Conservation (phyloP, 2,329 filamentous ascomycete species). For the Acephala macrosclerotiorum region DNA sequence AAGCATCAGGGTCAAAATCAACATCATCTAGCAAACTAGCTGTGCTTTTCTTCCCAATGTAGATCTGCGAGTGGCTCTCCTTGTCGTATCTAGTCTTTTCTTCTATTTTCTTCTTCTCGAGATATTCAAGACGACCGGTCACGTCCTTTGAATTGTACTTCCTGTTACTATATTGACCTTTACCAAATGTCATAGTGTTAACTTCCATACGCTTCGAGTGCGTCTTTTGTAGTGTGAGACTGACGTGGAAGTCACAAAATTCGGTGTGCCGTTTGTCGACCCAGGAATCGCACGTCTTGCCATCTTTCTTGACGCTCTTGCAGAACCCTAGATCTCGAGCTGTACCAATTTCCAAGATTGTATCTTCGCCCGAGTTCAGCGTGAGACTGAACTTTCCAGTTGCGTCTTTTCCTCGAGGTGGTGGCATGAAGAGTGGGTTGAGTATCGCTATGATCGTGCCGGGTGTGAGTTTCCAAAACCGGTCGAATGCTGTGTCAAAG, state of each 20-base stretch:
- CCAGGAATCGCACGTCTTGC: slow-evolving; percentile 82
- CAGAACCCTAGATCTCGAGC: slow-evolving; percentile 90
- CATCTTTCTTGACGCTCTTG: slow-evolving; percentile 84
- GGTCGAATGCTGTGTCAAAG: slow-evolving; percentile 88
- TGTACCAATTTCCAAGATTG: slow-evolving; percentile 85
- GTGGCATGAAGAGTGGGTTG: slow-evolving; percentile 91
- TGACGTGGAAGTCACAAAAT: slow-evolving; percentile 92
- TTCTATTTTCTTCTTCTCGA: slow-evolving; percentile 38
- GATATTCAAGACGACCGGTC: slow-evolving; percentile 35
- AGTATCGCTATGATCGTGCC: slow-evolving; percentile 93
- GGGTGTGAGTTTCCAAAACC: slow-evolving; percentile 91
- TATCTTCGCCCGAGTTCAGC: slow-evolving; percentile 86
- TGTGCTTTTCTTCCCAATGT: slow-evolving; percentile 58
- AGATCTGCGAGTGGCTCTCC: slow-evolving; percentile 64
- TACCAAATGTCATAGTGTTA: slow-evolving; percentile 68
- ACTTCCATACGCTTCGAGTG: slow-evolving; percentile 76
- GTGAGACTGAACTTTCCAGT: slow-evolving; percentile 87
- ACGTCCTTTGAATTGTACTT: slow-evolving; percentile 36
- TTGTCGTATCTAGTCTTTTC: slow-evolving; percentile 60
- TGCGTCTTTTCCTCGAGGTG: slow-evolving; percentile 75
- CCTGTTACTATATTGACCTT: slow-evolving; percentile 39
- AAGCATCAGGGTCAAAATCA: slow-evolving; percentile 62
- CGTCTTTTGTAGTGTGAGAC: slow-evolving; percentile 78
- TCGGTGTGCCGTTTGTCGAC: slow-evolving; percentile 88
- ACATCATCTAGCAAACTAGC: slow-evolving; percentile 71